Evolutionary conservation across 208 protist species (phyloP).

Genomic region (Acanthamoeba polyphaga): DNA sequence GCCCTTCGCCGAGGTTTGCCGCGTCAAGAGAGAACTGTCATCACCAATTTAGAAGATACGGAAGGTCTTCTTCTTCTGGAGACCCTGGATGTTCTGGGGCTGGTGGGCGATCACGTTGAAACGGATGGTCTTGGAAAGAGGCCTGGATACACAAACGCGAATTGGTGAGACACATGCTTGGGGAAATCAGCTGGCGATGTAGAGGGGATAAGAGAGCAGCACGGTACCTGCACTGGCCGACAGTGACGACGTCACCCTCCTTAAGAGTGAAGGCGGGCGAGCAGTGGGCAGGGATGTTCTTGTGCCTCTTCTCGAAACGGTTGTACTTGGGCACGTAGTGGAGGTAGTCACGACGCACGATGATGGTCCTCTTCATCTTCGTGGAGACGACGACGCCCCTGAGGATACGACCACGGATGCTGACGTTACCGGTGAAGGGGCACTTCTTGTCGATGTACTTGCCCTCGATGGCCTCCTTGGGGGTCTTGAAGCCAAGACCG

Average conservation of each 20-base stretch:
- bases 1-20: background rate
- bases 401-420: slow-evolving; percentile 99
- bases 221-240: slow-evolving; percentile 97
- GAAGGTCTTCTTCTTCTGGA: slow-evolving; percentile 73
- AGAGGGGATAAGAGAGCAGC: background rate
- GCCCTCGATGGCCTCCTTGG: slow-evolving; percentile 97
- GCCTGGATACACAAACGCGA: slow-evolving; percentile 79
- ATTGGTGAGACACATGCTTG: background rate
- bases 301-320: slow-evolving; percentile 99
- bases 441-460: slow-evolving; percentile 99
- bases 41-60: slow-evolving; percentile 57
- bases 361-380: slow-evolving; percentile 99
- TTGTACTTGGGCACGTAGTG: slow-evolving; percentile 99
- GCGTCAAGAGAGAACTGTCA: background rate
- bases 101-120: slow-evolving; percentile 99
- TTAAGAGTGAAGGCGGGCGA: slow-evolving; percentile 99
- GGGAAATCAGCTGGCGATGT: slow-evolving; percentile 78
- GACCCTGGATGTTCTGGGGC: slow-evolving; percentile 72
- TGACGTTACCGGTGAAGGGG: slow-evolving; percentile 99
- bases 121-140: slow-evolving; percentile 99
- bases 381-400: slow-evolving; percentile 97
- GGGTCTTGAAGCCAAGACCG: slow-evolving; percentile 99
- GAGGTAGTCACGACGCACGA: slow-evolving; percentile 99
- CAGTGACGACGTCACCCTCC: slow-evolving; percentile 98
- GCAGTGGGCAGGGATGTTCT: slow-evolving; percentile 98